Conservation (phyloP, 768 basidiomycete genomes). For the Cystofilobasidium bisporidii region DNA sequence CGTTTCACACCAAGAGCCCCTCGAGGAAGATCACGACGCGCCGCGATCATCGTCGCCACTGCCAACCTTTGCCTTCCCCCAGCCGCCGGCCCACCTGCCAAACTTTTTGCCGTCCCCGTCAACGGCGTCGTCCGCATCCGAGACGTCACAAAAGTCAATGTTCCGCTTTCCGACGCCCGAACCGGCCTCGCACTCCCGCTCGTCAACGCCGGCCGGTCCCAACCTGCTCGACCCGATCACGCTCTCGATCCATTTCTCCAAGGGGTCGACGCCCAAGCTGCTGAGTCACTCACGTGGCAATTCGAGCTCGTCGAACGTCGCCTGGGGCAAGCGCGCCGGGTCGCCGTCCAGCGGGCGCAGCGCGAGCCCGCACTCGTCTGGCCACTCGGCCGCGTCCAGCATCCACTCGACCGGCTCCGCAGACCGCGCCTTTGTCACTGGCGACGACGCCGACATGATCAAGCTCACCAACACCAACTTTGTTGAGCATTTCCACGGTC, state of each 20-base stretch:
- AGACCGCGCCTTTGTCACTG: neutral
- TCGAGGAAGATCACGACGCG: neutral
- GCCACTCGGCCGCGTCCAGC: neutral
- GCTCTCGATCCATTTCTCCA: neutral
- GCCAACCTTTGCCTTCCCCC: neutral
- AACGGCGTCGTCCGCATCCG: neutral
- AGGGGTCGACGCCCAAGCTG: neutral
- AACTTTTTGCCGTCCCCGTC: neutral
- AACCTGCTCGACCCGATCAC: conserved; percentile 1
- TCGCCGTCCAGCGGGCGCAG: neutral
- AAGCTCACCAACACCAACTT: no score
- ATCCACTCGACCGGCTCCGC: neutral
- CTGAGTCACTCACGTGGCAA: neutral
- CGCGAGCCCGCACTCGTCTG: neutral
- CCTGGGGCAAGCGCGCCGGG: neutral
- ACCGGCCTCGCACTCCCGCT: neutral
- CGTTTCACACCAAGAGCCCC: neutral
- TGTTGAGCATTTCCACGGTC: no score
- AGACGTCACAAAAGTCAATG: neutral
- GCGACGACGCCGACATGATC: no score
- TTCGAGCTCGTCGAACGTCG: conserved; percentile 1
- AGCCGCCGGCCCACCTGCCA: neutral
- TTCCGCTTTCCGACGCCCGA: neutral
- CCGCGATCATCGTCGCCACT: neutral
- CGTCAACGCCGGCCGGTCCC: neutral